These are phyloP conservation scores for Cladosporium sp. DNA, from an alignment of 2,329 filamentous ascomycete species.

Conservation along the genomic window DNA sequence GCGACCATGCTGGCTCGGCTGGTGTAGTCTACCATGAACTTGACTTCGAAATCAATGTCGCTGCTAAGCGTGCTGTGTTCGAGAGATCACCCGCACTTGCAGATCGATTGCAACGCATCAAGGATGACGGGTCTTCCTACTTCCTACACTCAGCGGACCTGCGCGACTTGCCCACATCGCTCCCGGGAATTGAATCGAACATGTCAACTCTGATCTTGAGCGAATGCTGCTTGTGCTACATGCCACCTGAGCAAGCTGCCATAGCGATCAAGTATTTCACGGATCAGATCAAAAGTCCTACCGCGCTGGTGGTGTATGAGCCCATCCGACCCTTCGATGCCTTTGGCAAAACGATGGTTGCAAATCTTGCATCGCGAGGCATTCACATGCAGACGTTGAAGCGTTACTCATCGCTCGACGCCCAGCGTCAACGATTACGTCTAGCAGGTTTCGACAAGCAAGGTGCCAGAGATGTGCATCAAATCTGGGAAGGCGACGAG, in stretches of 20 bases:
- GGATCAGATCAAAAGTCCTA: constrained; percentile 36
- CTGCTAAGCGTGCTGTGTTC: constrained; percentile 24
- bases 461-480: constrained; percentile 57
- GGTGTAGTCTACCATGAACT: constrained; percentile 80
- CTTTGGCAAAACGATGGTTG: constrained; percentile 88
- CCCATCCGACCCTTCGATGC: constrained; percentile 78
- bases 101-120: constrained; percentile 16
- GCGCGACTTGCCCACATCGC: constrained; percentile 47
- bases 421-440: constrained; percentile 65
- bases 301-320: constrained; percentile 77
- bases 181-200: constrained; percentile 47
- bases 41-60: constrained; percentile 71
- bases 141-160: constrained; percentile 62
- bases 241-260: constrained; percentile 61
- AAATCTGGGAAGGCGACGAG: constrained; percentile 61
- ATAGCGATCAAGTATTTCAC: constrained; percentile 37
- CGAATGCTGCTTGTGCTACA: constrained; percentile 92
- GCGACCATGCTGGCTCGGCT: constrained; percentile 26
- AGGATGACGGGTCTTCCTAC: constrained; percentile 39
- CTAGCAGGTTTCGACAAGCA: constrained; percentile 61
- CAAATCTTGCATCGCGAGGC: constrained; percentile 75
- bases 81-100: constrained; percentile 21
- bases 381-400: constrained; percentile 82
- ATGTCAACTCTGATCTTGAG: constrained; percentile 83
- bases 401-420: constrained; percentile 61